phyloP scores from a whole-genome alignment of 345 rosid genomes.

The Noccaea caerulescens region DNA sequence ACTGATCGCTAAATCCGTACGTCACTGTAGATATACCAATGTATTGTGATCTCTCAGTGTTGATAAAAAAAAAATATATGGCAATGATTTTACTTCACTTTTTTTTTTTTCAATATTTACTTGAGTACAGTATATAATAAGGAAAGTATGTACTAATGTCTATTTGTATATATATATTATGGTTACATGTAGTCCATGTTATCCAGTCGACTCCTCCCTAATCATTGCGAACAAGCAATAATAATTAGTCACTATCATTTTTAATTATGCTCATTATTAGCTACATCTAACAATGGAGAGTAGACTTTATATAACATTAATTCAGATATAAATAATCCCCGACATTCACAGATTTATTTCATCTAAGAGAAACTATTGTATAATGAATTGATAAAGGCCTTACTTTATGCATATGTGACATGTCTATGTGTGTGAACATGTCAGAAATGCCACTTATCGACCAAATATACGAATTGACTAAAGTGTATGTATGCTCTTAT shows the following conservation, averaged over 20 bases:
- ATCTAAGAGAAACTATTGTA: background rate
- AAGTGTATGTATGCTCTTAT: background rate
- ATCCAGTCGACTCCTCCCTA: conserved; percentile 39
- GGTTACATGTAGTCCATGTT: conserved; percentile 43
- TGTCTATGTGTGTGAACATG: conserved; percentile 13
- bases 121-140: conserved; percentile 11
- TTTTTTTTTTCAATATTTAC: background rate
- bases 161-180: background rate
- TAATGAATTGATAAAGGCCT: background rate
- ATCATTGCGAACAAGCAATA: conserved; percentile 38
- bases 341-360: conserved; percentile 19
- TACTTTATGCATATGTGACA: conserved; percentile 3
- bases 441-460: conserved; percentile 17
- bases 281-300: conserved; percentile 36
- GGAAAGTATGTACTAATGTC: conserved; percentile 18
- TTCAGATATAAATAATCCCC: background rate
- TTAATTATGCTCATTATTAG: conserved; percentile 29
- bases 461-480: background rate
- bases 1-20: background rate
- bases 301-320: conserved; percentile 38
- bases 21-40: too few relatives aligned
- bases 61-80: background rate
- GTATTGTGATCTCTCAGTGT: background rate
- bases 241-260: conserved; percentile 28
- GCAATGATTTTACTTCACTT: too few relatives aligned